Conservation (phyloP, 345 rosid genomes). For the Melaleuca alternifolia region DNA sequence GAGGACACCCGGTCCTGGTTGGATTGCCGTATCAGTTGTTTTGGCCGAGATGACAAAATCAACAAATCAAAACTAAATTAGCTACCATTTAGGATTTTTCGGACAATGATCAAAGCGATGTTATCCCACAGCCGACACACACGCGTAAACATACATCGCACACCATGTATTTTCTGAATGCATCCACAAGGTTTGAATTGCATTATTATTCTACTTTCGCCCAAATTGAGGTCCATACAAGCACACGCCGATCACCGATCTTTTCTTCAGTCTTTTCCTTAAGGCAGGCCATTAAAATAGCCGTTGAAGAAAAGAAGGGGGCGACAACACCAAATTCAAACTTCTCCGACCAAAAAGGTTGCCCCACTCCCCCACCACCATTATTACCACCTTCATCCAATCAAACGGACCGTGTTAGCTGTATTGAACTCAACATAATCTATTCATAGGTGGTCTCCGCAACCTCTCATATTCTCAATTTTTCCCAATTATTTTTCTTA, state of each 20-base stretch:
- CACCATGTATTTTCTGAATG: background rate
- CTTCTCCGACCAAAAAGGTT: conserved; percentile 10
- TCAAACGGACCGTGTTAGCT: conserved; percentile 11
- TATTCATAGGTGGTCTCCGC: background rate
- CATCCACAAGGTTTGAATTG: background rate
- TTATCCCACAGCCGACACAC: fast-evolving
- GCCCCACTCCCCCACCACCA: background rate
- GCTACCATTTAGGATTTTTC: fast-evolving
- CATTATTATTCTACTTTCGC: background rate
- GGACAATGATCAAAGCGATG: background rate
- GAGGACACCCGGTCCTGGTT: fast-evolving
- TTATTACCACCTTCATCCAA: background rate
- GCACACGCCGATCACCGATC: background rate
- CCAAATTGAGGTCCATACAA: background rate
- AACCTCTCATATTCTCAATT: background rate
- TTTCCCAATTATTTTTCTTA: background rate
- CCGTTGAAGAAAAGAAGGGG: conserved; percentile 1
- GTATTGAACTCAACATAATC: conserved; percentile 6
- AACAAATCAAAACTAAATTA: background rate
- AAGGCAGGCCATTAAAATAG: background rate
- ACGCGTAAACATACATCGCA: background rate
- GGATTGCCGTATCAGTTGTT: fast-evolving
- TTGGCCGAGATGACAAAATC: fast-evolving
- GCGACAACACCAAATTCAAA: background rate
- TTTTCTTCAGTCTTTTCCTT: background rate